phyloP scores from a whole-genome alignment of 1,284 basidiomycete genomes.

The Cerioporus squamosus region DNA sequence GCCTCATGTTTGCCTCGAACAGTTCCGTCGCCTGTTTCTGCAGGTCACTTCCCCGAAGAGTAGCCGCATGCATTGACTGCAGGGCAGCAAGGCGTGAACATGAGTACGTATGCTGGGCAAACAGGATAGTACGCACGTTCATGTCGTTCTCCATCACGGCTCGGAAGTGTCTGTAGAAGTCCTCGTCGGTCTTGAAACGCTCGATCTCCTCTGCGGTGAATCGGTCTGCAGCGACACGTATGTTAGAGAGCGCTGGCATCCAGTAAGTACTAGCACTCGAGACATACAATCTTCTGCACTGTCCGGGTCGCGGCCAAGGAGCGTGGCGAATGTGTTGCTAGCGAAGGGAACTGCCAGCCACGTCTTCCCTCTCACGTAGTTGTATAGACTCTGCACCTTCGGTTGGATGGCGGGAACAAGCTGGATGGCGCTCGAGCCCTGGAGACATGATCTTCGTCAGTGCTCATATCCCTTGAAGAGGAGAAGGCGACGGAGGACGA shows the following conservation, averaged over 20 bases:
- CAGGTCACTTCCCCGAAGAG: slow-evolving; percentile 46
- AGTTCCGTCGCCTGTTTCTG: slow-evolving; percentile 43
- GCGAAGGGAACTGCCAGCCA: slow-evolving; percentile 61
- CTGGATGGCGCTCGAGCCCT: slow-evolving; percentile 71
- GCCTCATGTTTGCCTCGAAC: slow-evolving; percentile 53
- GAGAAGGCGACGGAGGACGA: background rate
- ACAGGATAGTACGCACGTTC: slow-evolving; percentile 44
- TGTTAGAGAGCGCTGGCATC: background rate
- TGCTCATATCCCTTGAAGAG: background rate
- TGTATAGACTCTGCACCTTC: slow-evolving; percentile 51
- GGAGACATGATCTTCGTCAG: background rate
- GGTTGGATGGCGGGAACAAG: slow-evolving; percentile 63
- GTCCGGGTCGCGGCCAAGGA: slow-evolving; percentile 41
- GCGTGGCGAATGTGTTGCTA: slow-evolving; percentile 41
- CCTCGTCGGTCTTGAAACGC: slow-evolving; percentile 48
- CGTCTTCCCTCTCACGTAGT: slow-evolving; percentile 64
- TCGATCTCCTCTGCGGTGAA: slow-evolving; percentile 60
- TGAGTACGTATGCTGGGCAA: background rate
- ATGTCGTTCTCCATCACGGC: slow-evolving; percentile 53
- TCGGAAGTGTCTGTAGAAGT: slow-evolving; percentile 53
- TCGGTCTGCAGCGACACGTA: slow-evolving; percentile 36
- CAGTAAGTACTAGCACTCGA: background rate
- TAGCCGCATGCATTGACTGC: slow-evolving; percentile 51
- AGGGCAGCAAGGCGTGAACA: background rate
- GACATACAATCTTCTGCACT: slow-evolving; percentile 47